A percentile compares a stretch with the other conserved stretches of the same genome.
These are phyloP conservation scores for Chondrus crispus DNA, from an alignment of 23 red algal genomes.

Conservation along the genomic window DNA sequence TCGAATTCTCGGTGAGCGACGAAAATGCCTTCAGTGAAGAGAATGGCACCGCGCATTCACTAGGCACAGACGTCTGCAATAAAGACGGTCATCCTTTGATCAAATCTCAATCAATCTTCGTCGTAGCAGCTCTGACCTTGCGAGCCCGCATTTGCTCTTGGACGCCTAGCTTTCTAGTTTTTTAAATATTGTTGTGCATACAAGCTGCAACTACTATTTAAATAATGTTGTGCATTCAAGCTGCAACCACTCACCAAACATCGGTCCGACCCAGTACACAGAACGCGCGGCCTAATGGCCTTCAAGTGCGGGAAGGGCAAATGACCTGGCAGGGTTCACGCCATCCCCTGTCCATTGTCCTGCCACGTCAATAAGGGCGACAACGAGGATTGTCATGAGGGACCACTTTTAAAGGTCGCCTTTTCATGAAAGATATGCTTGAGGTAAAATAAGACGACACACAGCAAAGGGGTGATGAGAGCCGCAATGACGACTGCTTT, in stretches of 20 bases:
- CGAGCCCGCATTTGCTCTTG: too few relatives aligned
- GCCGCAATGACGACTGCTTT: slow-evolving; percentile 8
- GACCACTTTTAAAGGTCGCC: slow-evolving; percentile 29
- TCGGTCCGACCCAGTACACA: slow-evolving; percentile 26
- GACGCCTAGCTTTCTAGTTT: too few relatives aligned
- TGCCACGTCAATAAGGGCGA: neutral
- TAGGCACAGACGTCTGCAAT: too few relatives aligned
- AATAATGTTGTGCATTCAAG: too few relatives aligned
- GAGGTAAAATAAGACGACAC: neutral
- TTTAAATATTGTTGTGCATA: neutral
- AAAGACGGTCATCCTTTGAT: too few relatives aligned
- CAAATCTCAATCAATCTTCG: too few relatives aligned
- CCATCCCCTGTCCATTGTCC: slow-evolving; percentile 18
- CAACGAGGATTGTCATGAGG: neutral
- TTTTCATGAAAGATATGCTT: slow-evolving; percentile 7
- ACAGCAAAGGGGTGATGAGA: neutral
- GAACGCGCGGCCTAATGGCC: neutral
- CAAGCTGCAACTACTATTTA: too few relatives aligned
- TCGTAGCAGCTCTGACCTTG: too few relatives aligned
- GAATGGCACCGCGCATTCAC: too few relatives aligned
- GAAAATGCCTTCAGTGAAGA: too few relatives aligned
- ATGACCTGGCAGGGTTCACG: slow-evolving; percentile 38
- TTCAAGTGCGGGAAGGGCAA: slow-evolving; percentile 17
- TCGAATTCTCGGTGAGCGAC: too few relatives aligned
- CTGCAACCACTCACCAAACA: slow-evolving; percentile 11